phyloP scores from a whole-genome alignment of 768 basidiomycete genomes.

The Mycena filopes region DNA sequence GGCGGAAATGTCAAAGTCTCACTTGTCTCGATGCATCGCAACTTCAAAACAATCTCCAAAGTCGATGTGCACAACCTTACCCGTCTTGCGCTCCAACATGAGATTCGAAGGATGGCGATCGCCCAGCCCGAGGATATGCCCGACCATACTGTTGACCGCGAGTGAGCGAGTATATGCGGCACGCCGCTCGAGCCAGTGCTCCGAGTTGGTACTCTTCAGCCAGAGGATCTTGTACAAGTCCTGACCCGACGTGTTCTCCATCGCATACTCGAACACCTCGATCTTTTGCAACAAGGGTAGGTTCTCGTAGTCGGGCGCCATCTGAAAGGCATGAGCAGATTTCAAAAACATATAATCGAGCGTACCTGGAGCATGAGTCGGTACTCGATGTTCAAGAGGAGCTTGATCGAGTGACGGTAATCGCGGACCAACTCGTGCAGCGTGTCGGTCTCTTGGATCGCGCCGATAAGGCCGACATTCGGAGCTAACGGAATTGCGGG shows the following conservation, averaged over 20 bases:
- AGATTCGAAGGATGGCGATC: slow-evolving; percentile 98
- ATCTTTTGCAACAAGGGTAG: slow-evolving; percentile 96
- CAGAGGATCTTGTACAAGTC: slow-evolving; percentile 97
- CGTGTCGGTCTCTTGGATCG: slow-evolving; percentile 96
- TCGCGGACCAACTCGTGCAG: slow-evolving; percentile 96
- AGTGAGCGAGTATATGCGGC: slow-evolving; percentile 97
- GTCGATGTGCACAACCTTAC: slow-evolving; percentile 96
- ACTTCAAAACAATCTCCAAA: slow-evolving; percentile 99
- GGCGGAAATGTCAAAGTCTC: too few relatives aligned
- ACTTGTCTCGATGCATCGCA: slow-evolving; percentile 97
- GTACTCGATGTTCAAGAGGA: slow-evolving; percentile 97
- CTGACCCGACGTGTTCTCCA: slow-evolving; percentile 98
- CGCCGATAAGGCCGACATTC: slow-evolving; percentile 92
- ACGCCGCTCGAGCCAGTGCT: slow-evolving; percentile 97
- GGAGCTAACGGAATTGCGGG: slow-evolving; percentile 95
- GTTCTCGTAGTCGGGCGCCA: slow-evolving; percentile 99
- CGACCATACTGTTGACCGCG: slow-evolving; percentile 98
- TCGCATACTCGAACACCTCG: slow-evolving; percentile 98
- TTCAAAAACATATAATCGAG: not conserved
- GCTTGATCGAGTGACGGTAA: slow-evolving; percentile 95
- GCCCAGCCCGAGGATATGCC: slow-evolving; percentile 95
- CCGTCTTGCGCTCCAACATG: slow-evolving; percentile 89
- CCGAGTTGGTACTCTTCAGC: slow-evolving; percentile 95
- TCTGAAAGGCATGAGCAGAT: slow-evolving; percentile 57
- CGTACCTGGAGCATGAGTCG: slow-evolving; percentile 94